Evolutionary conservation across 2,329 filamentous ascomycete species (phyloP), one percentile per base, ranked within the genome.

Genomic region (Elsinoe arachidis): DNA sequence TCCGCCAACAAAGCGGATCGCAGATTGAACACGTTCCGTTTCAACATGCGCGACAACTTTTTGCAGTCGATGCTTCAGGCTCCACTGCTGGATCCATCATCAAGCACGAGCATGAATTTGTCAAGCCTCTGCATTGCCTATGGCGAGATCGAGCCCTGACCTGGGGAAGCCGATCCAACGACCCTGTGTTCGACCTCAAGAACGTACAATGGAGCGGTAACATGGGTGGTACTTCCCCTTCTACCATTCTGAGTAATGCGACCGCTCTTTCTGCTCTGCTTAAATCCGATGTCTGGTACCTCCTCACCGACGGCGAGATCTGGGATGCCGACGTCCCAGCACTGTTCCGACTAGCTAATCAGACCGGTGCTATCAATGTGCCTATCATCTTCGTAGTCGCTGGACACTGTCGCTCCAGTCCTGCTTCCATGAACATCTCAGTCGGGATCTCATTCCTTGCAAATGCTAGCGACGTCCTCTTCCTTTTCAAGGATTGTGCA

Each of bases 401-500:
- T 14, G 46, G 46, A 2, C 11, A 15, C 3, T 34, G 34, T 12
- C 26, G 26, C 12, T 15, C 33, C 15, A 19, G 19, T 35, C 46
- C 46, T 11, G 14, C 46, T 14, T 15, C 26, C 21, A 23, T 51
- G n/a, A 35, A 51, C 33, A 30, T 49, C 6, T 49, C 44, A 15
- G 44, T 49, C 10, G 44, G 44, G n/a, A 49, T 49, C n/a, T 49
- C 44, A 17, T 49, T 49, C n/a, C 33, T 49, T n/a, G 44, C 44
- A 6, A 49, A 49, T 49, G 44, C 44, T 49, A n/a, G 12, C 6
- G 23, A 49, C 33, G 44, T 49, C 12, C 30, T 49, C 3, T 12
- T 49, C 2, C 30, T 49, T 1, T 49, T 49, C 44, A 49, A 49
- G 26, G 44, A 49, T 17, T 12, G 6, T 9, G 5, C 7, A 6